Conservation (phyloP, 2,329 filamentous ascomycete genomes). For the Diaporthe velutina region DNA sequence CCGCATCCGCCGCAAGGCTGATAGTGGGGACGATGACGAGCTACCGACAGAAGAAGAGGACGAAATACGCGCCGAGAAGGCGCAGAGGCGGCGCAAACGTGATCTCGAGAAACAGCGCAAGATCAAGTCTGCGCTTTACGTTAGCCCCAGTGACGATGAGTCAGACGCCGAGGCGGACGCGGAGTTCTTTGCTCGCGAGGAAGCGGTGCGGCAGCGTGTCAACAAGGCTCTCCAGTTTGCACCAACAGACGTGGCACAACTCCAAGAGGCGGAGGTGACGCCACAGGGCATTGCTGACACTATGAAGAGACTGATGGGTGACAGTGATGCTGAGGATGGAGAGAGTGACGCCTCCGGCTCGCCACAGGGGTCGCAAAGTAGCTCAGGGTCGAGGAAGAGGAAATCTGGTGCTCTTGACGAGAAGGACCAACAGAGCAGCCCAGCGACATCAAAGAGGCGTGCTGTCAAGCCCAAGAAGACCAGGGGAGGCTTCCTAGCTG, state of each 20-base stretch:
- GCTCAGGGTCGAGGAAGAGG: constrained; percentile 46
- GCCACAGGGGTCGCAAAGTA: constrained; percentile 3
- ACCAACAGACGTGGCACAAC: constrained; percentile 33
- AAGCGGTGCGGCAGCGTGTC: constrained; percentile 69
- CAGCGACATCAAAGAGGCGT: constrained; percentile 38
- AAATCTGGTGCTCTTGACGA: constrained; percentile 45
- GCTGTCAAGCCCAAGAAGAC: constrained; percentile 39
- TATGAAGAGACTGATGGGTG: constrained; percentile 42
- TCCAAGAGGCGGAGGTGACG: constrained; percentile 34
- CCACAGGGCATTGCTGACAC: constrained; percentile 40
- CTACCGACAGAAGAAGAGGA: constrained; percentile 71
- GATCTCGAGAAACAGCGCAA: constrained; percentile 82
- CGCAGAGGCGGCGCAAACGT: constrained; percentile 66
- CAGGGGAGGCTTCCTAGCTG: constrained; percentile 36
- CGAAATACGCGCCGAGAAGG: constrained; percentile 30
- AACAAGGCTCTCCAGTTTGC: constrained; percentile 50
- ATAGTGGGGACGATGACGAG: constrained; percentile 57
- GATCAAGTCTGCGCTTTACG: constrained; percentile 87
- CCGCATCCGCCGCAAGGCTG: constrained; percentile 62
- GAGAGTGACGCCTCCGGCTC: constrained; percentile 6
- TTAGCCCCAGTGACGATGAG: constrained; percentile 89
- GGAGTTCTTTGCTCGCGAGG: constrained; percentile 84
- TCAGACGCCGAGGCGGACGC: constrained; percentile 79
- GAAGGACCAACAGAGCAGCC: constrained; percentile 45
- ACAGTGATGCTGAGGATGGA: constrained; percentile 41